Percentiles rank a stretch among this genome's conserved stretches.
These are phyloP conservation scores for Heritiera littoralis DNA, from an alignment of 345 rosid genomes.

Conservation along the genomic window DNA sequence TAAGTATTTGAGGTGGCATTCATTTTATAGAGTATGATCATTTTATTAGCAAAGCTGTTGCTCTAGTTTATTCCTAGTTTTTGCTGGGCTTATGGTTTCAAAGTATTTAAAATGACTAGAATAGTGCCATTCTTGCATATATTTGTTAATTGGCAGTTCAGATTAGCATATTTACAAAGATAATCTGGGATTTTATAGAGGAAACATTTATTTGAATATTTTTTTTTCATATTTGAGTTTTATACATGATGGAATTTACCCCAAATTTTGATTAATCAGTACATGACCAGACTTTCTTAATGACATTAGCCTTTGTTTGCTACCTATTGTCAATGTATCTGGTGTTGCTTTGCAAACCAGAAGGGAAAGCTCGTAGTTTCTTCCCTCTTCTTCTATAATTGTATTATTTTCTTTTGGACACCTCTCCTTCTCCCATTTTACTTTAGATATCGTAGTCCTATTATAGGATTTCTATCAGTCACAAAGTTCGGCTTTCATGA, in stretches of 20 bases:
- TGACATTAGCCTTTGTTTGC: background rate
- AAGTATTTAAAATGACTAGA: background rate
- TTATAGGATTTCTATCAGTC: background rate
- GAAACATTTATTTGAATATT: background rate
- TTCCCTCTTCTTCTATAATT: background rate
- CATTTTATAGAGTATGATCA: background rate
- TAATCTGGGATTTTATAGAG: background rate
- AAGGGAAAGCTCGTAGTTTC: background rate
- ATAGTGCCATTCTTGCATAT: background rate
- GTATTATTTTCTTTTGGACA: background rate
- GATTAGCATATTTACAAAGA: background rate
- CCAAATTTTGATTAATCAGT: background rate
- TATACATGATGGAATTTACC: background rate
- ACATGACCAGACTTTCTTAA: background rate
- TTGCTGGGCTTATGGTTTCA: background rate
- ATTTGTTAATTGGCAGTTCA: background rate
- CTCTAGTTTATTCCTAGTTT: background rate
- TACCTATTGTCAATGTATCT: background rate
- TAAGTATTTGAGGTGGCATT: conserved; percentile 5
- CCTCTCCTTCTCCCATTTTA: background rate
- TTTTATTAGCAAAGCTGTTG: background rate
- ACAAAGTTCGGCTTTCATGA: background rate
- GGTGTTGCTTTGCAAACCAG: background rate
- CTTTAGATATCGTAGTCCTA: background rate
- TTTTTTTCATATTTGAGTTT: background rate